Percentiles rank a stretch among this genome's conserved stretches.
Conservation (phyloP, 768 basidiomycete species). For the Tylopilus vinaceipallidus region DNA sequence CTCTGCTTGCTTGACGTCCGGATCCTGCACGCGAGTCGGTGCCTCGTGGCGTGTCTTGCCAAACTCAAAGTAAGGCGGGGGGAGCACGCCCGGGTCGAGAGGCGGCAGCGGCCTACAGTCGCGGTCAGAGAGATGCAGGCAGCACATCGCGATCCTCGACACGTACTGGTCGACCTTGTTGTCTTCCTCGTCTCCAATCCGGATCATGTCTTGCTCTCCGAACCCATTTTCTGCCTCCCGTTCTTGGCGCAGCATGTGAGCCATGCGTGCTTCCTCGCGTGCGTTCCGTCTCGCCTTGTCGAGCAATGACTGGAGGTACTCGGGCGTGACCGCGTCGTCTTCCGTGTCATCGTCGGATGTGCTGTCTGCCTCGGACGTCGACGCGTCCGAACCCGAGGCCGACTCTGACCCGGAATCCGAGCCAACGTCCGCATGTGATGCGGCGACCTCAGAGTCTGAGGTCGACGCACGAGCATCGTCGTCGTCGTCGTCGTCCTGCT, state of each 20-base stretch:
- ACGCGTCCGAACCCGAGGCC: constrained; percentile 38
- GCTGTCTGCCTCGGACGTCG: constrained; percentile 30
- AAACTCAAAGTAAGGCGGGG: constrained; percentile 61
- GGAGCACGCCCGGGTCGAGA: constrained; percentile 65
- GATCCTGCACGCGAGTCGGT: constrained; percentile 54
- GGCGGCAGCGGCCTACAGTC: constrained; percentile 53
- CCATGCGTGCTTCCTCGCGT: constrained; percentile 29
- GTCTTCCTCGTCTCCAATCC: constrained; percentile 37
- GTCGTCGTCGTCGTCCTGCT: not conserved
- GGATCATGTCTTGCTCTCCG: constrained; percentile 57
- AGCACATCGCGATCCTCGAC: constrained; percentile 5
- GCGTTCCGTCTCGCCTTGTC: constrained; percentile 58
- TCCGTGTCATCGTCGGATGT: constrained; percentile 36
- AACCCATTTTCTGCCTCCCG: constrained; percentile 19
- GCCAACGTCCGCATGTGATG: no score
- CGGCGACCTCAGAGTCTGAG: no score
- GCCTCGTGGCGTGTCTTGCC: constrained; percentile 41
- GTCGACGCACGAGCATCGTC: not conserved
- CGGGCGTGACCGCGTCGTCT: constrained; percentile 49
- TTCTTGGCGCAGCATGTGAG: constrained; percentile 26
- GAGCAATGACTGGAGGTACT: constrained; percentile 62
- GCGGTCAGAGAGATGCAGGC: not conserved
- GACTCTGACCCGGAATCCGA: constrained; percentile 4
- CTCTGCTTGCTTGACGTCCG: constrained; percentile 55
- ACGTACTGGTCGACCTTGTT: constrained; percentile 33